Evolutionary conservation across 768 basidiomycete genomes (phyloP), one percentile per base, ranked within the genome.

Genomic region (Pleurotus citrinopileatus): DNA sequence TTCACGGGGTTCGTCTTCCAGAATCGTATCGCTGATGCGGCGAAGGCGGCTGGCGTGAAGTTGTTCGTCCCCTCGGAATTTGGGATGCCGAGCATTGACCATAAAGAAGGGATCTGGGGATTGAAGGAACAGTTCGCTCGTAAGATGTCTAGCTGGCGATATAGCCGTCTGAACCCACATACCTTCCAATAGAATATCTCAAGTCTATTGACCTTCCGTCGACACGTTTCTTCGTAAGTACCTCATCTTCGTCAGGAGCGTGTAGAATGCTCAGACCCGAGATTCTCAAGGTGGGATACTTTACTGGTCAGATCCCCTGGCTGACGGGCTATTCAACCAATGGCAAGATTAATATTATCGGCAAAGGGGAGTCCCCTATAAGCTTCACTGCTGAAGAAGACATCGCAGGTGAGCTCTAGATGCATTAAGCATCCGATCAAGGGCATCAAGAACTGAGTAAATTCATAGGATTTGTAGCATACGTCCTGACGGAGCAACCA

Each of bases 21-120:
- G 47, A 55, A 46, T 23, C 32, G 59, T 1, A 54, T 74, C 34
- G 71, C 65, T 12, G 65, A 69, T 5, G 73, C 73, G 10, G 68
- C 73, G 20, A 71, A 70, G 53, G 61, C 59, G 32, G 73, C 71
- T 1, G 66, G 62, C 1, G 70, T 74, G 17, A 69, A 70, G 56
- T 37, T 75, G 46, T 73, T 74, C 42, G 70, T 70, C 15, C 70
- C 73, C 10, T 67, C 65, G 17, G 73, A 74, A 52, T 74, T 60
- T 23, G 70, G 73, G n/a, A 61, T 70, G 57, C 64, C 70, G 8
- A 73, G 65, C 0, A 63, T 67, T 17, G 73, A 66, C 2, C 60
- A 60, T 4, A 66, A 62, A 29, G 65, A 63, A 0, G 67, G 69
- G 54, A 13, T 44, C 60, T 47, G 57, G 15, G 26, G 44, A 52